Evolutionary conservation across 495 filamentous ascomycete species (phyloP), one percentile per base, ranked within the genome.

Genomic region (Astrothelium subdiscretum): DNA sequence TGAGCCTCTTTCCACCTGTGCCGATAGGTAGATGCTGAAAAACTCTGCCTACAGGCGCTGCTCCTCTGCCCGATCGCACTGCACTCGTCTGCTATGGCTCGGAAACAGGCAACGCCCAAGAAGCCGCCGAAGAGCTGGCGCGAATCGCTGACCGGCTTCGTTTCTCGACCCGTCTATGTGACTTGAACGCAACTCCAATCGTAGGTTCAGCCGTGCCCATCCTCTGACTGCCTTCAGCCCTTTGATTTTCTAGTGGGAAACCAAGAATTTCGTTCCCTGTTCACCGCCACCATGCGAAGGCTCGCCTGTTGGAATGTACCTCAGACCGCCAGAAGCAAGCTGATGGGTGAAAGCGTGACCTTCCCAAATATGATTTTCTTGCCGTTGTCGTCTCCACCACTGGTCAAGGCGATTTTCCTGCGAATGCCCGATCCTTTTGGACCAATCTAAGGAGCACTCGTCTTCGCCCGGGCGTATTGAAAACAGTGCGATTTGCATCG

Each of bases 81-180:
- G 86, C 88, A 51, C 80, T 95, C 58, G 79, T 99, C 43, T 82
- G 95, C 42, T 97, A 96, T 77, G 95, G 90, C 32, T 90, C 91
- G 20, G 95, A 99, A 75, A 96, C 91, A 0, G 94, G 95, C 48
- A 97, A 91, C 68, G 85, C 89, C 38, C 86, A 94, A 69, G 94
- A 97, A 66, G 82, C 90, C 48, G 91, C 95, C 2, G 83, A 88
- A 63, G 90, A 97, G 74, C 74, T 97, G 59, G 89, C 86, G 22
- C 79, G 84, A 27, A 66, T 88, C 66, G 73, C 81, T 11, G 83
- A 91, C 72, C 81, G 92, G 11, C 77, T 96, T 27, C 89, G 83
- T 68, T 96, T 96, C 71, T 68, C 77, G 59, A 87, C 89, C 5
- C 77, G 81, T 51, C 85, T 95, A 24, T 78, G 82, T 40, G 87